Percentiles rank a stretch among this genome's conserved stretches.
These are phyloP conservation scores for Cupressus sempervirens DNA, from an alignment of 75 land plant species.

Conservation along the genomic window DNA sequence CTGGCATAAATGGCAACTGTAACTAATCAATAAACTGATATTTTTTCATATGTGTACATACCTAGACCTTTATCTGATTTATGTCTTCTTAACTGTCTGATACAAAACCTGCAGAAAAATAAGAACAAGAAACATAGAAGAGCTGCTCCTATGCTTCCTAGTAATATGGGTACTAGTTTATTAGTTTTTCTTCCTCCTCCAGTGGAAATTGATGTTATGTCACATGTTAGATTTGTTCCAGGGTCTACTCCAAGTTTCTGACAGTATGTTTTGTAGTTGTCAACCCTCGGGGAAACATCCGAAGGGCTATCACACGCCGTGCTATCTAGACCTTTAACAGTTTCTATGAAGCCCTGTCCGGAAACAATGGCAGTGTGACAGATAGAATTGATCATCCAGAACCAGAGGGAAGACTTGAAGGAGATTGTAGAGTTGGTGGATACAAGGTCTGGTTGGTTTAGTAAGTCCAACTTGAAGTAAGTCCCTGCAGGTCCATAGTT, in stretches of 20 bases:
- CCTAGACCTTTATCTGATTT: neutral
- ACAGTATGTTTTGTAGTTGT: neutral
- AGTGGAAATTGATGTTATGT: neutral
- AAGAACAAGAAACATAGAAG: neutral
- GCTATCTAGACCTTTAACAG: neutral
- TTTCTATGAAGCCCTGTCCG: neutral
- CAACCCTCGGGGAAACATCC: neutral
- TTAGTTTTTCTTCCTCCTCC: neutral
- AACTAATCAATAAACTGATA: neutral
- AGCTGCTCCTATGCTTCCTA: conserved; percentile 6
- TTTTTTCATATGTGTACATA: neutral
- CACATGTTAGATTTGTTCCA: neutral
- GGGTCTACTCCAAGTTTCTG: neutral
- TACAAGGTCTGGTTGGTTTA: conserved; percentile 49
- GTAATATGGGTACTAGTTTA: neutral
- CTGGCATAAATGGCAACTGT: neutral
- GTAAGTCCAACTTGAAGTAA: conserved; percentile 26
- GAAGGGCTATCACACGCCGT: neutral
- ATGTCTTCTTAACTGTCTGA: neutral
- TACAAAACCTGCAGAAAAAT: neutral
- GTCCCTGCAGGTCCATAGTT: conserved; percentile 55
- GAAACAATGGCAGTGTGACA: neutral
- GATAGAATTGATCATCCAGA: conserved; percentile 42
- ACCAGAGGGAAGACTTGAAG: conserved; percentile 68
- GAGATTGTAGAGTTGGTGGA: conserved; percentile 35